Evolutionary conservation across 257 asterid species (phyloP).

Genomic region (Sherardia arvensis): DNA sequence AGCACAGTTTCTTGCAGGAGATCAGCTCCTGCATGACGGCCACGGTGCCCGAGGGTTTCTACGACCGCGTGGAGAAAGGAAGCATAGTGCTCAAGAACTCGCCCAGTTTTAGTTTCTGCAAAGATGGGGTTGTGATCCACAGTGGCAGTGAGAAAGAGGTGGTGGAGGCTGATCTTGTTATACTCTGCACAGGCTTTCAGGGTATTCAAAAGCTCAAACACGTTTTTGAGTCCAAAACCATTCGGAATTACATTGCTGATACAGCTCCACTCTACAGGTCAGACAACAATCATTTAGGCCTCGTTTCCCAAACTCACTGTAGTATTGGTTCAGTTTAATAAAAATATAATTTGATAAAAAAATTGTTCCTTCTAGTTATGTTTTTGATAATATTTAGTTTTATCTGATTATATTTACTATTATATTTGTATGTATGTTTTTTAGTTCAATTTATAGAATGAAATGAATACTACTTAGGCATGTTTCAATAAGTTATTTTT

Average conservation of each 20-base stretch:
- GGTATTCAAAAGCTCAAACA: conserved; percentile 30
- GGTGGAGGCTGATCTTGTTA: conserved; percentile 28
- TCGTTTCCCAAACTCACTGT: too few species aligned
- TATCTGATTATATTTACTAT: too few species aligned
- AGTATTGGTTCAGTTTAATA: too few species aligned
- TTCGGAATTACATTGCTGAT: conserved; percentile 18
- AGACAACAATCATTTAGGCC: neutral
- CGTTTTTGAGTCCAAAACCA: conserved; percentile 16
- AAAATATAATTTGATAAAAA: too few species aligned
- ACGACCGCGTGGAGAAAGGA: conserved; percentile 37
- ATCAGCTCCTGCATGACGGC: conserved; percentile 23
- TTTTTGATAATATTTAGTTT: too few species aligned
- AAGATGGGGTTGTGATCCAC: conserved; percentile 29
- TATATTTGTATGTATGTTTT: too few species aligned
- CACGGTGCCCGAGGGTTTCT: conserved; percentile 37
- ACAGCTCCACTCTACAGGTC: conserved; percentile 38
- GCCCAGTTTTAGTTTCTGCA: conserved; percentile 19
- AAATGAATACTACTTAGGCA: too few species aligned
- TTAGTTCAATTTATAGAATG: too few species aligned
- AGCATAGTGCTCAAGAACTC: conserved; percentile 25
- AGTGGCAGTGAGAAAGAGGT: conserved; percentile 11
- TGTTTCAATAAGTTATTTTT: too few species aligned
- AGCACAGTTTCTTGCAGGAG: conserved; percentile 32
- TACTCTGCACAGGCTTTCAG: conserved; percentile 40
- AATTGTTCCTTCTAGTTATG: too few species aligned